Evolutionary conservation across 495 filamentous ascomycete genomes (phyloP).

Genomic region (Aspergillus sclerotioniger): DNA sequence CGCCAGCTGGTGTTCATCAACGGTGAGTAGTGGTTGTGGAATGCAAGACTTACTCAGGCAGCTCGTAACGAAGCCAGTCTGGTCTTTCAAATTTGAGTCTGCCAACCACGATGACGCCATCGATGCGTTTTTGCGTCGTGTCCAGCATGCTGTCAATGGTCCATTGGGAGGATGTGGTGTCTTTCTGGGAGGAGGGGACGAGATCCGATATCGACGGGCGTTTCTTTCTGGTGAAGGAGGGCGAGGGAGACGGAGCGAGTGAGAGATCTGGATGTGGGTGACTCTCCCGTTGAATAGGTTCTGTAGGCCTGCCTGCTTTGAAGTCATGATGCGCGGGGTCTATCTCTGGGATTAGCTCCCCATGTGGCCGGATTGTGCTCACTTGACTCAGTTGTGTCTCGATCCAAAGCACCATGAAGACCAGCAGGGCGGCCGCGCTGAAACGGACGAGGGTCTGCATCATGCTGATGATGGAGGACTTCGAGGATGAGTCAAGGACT

Average conservation of each 20-base stretch:
- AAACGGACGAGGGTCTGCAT: slow-evolving; percentile 5
- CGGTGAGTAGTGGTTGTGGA: slow-evolving; percentile 1
- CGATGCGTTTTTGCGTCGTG: slow-evolving; percentile 4
- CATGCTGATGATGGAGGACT: not conserved
- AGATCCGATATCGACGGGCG: slow-evolving; percentile 4
- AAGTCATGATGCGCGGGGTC: not conserved
- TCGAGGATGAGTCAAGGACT: too few species aligned
- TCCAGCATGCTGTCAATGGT: not conserved
- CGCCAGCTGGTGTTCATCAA: slow-evolving; percentile 35
- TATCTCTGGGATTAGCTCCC: not conserved
- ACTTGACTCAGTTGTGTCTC: slow-evolving; percentile 2
- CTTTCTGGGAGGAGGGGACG: not conserved
- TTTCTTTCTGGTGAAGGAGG: not conserved
- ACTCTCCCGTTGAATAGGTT: too few species aligned
- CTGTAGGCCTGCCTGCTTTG: not conserved
- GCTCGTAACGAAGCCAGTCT: slow-evolving; percentile 37
- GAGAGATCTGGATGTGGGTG: not conserved
- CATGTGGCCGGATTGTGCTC: not conserved
- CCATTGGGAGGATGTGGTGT: not conserved
- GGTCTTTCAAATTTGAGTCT: slow-evolving; percentile 38
- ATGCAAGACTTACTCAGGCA: slow-evolving; percentile 34
- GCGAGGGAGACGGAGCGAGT: not conserved
- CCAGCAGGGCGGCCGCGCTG: not conserved
- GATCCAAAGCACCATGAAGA: slow-evolving; percentile 3
- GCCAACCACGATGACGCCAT: slow-evolving; percentile 40